Evolutionary conservation across 2,329 filamentous ascomycete genomes (phyloP).

Genomic region (Cordyceps sp.): DNA sequence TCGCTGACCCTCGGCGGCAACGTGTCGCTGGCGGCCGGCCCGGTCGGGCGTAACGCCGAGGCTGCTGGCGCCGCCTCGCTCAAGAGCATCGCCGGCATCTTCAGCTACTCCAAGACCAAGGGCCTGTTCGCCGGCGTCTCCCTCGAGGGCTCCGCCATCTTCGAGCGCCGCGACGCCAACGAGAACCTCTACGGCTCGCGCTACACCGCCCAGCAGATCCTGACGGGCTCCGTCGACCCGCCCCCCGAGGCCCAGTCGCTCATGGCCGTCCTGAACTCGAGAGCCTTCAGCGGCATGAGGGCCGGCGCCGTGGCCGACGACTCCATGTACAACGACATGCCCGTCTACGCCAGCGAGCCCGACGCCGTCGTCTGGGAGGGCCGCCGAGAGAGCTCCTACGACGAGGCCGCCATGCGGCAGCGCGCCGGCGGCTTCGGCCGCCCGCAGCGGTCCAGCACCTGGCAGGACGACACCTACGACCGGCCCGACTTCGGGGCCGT

Average conservation of each 20-base stretch:
- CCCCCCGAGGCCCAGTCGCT: constrained; percentile 73
- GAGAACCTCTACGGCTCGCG: constrained; percentile 84
- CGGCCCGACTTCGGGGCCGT: constrained; percentile 26
- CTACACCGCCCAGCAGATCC: constrained; percentile 65
- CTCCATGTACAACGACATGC: constrained; percentile 82
- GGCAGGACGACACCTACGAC: constrained; percentile 64
- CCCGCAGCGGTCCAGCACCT: constrained; percentile 42
- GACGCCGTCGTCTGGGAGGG: constrained; percentile 79
- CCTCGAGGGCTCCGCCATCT: constrained; percentile 80
- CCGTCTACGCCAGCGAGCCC: constrained; percentile 70
- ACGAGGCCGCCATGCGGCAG: not conserved
- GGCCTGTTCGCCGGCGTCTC: constrained; percentile 92
- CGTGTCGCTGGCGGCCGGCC: constrained; percentile 86
- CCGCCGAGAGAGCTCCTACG: constrained; percentile 34
- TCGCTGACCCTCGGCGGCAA: constrained; percentile 90
- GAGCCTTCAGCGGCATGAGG: constrained; percentile 59
- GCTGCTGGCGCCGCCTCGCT: constrained; percentile 86
- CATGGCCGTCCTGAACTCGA: constrained; percentile 69
- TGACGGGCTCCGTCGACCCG: constrained; percentile 60
- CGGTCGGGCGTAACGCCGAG: constrained; percentile 86
- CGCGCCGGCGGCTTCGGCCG: not conserved
- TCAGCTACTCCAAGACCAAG: constrained; percentile 97
- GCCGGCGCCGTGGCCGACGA: constrained; percentile 29
- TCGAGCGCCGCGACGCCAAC: constrained; percentile 92
- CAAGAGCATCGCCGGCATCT: constrained; percentile 78